Conservation (phyloP, 2,329 filamentous ascomycete species). For the Microdochium nivale region DNA sequence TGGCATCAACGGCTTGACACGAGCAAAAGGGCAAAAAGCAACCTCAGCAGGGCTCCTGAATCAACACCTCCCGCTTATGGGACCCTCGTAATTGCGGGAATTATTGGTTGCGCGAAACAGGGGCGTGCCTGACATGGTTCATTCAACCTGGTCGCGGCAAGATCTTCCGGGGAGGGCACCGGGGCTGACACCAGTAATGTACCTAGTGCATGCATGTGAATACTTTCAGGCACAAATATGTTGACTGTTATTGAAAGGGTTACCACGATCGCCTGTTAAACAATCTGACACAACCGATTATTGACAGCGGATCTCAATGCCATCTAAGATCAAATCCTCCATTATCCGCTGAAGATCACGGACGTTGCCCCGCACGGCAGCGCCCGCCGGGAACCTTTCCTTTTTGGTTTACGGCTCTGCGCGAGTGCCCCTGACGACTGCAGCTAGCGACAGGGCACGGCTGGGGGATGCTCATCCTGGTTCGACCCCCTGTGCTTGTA, state of each 20-base stretch:
- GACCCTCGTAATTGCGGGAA: neutral
- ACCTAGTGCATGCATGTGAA: neutral
- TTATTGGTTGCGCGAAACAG: neutral
- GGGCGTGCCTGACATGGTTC: neutral
- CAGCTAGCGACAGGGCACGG: neutral
- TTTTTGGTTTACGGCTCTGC: no score
- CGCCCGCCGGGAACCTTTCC: neutral
- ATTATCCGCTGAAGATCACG: neutral
- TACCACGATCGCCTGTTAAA: neutral
- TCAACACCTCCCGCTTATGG: neutral
- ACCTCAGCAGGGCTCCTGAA: neutral
- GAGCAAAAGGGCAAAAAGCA: neutral
- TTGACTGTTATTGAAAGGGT: neutral
- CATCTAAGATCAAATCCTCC: neutral
- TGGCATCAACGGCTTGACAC: neutral
- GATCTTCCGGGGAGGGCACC: neutral
- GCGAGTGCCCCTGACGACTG: no score
- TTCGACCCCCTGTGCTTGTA: neutral
- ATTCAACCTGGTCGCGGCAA: neutral
- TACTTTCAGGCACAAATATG: neutral
- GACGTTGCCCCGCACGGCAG: neutral
- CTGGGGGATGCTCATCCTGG: neutral
- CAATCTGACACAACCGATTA: neutral
- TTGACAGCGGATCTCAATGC: neutral
- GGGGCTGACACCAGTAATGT: neutral